Conservation (phyloP, 2,329 filamentous ascomycete species). For the Colletotrichum graminicola region DNA sequence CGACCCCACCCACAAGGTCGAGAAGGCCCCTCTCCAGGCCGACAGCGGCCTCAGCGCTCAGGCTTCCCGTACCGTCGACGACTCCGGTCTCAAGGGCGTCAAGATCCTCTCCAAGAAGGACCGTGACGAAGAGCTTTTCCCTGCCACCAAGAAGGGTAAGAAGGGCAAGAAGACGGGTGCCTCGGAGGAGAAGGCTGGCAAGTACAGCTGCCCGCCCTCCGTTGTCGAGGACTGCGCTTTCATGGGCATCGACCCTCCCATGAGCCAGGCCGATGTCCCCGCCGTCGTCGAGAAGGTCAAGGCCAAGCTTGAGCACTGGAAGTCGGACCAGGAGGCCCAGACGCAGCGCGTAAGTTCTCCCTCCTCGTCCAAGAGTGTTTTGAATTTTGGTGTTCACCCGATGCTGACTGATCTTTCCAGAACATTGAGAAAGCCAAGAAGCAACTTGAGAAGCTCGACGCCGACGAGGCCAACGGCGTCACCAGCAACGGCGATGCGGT, state of each 20-base stretch:
- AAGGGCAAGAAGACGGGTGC: slow-evolving; percentile 82
- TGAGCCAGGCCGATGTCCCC: slow-evolving; percentile 86
- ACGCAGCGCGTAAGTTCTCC: slow-evolving; percentile 83
- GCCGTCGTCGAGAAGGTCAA: slow-evolving; percentile 88
- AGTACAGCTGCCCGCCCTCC: slow-evolving; percentile 87
- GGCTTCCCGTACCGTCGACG: slow-evolving; percentile 86
- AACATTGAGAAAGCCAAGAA: slow-evolving; percentile 98
- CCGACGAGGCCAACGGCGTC: slow-evolving; percentile 67
- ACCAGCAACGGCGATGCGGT: slow-evolving; percentile 64
- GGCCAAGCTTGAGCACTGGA: slow-evolving; percentile 92
- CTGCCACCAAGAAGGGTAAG: slow-evolving; percentile 86
- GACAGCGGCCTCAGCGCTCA: slow-evolving; percentile 82
- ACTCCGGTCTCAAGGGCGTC: slow-evolving; percentile 85
- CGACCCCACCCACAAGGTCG: slow-evolving; percentile 77
- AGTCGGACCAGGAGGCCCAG: slow-evolving; percentile 87
- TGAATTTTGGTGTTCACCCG: slow-evolving; percentile 1
- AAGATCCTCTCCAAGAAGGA: slow-evolving; percentile 88
- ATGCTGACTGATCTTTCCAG: slow-evolving; percentile 62
- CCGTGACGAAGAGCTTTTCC: slow-evolving; percentile 87
- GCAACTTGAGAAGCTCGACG: slow-evolving; percentile 91
- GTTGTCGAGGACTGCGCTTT: slow-evolving; percentile 91
- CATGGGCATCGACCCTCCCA: slow-evolving; percentile 88
- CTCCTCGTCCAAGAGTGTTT: not conserved
- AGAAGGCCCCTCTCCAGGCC: slow-evolving; percentile 74
- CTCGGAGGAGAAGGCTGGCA: slow-evolving; percentile 57